Evolutionary conservation across 2,329 filamentous ascomycete species (phyloP), one percentile per base, ranked within the genome.

Genomic region (Fusarium caatingaense): DNA sequence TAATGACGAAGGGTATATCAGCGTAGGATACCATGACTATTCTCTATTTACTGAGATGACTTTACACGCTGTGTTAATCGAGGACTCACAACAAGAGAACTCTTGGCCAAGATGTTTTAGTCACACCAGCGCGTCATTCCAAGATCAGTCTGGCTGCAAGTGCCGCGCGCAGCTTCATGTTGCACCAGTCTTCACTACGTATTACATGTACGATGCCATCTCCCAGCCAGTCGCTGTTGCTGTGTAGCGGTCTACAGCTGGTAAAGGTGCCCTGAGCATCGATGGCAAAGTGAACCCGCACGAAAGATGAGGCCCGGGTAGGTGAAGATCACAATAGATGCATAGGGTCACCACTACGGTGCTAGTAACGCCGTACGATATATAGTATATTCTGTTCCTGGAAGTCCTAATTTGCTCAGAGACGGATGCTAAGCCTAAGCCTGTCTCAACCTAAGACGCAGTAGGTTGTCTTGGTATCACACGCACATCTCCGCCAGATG

Each of bases 401-500:
- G 6, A 32, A n/a, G 23, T 11, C 20, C 18, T 11, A 25, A 25
- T 34, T 16, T 32, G 20, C 10, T 15, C 18, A 51, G 15, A 42
- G 21, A 30, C 10, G 15, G 8, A 15, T 20, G 23, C 10, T 45
- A 21, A 37, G 13, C 37, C 12, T 27, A 56, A 47, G 32, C n/a
- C 47, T 51, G 37, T 23, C 45, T 58, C 42, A 48, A 34, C 32
- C 27, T 64, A 48, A 50, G 40, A 48, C 20, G 25, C 13, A 60
- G 27, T n/a, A n/a, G 25, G 25, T 16, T 40, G 50, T 41, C 45
- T 37, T 67, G 32, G 64, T 64, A 56, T 53, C 55, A 64, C 73
- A 64, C 58, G 47, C 66, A 30, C 49, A 60, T 64, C 49, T 56
- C 64, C 67, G 59, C 56, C 20, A 46, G 59, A 61, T 64, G 69